These are phyloP conservation scores for Quercus lobata DNA, from an alignment of 331 rosid species.

Conservation along the genomic window DNA sequence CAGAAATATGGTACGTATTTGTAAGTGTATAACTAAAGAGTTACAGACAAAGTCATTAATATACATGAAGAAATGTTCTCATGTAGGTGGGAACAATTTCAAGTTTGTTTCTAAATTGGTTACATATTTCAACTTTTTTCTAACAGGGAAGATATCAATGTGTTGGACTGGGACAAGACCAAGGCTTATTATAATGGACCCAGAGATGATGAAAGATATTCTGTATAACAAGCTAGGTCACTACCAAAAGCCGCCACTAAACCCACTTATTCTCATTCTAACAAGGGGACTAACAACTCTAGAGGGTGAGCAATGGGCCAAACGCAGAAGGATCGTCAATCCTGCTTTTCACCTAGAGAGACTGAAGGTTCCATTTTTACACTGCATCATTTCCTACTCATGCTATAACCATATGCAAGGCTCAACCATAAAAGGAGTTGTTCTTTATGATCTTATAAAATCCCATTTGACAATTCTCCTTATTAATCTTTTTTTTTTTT, in stretches of 20 bases:
- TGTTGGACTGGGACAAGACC: constrained; percentile 49
- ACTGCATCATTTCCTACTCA: background rate
- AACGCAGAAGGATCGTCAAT: constrained; percentile 38
- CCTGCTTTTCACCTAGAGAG: constrained; percentile 51
- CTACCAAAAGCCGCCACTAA: constrained; percentile 40
- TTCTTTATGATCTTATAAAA: background rate
- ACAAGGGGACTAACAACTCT: constrained; percentile 40
- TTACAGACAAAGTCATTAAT: background rate
- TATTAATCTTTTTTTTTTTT: background rate
- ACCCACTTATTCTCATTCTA: constrained; percentile 35
- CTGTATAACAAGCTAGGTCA: constrained; percentile 43
- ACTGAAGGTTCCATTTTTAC: constrained; percentile 35
- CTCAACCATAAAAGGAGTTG: background rate
- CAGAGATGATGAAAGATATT: constrained; percentile 36
- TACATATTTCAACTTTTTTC: background rate
- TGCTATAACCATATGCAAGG: background rate
- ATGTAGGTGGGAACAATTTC: background rate
- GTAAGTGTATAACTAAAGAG: background rate
- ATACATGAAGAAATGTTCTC: background rate
- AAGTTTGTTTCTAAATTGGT: background rate
- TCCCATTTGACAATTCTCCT: background rate
- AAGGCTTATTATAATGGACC: constrained; percentile 44
- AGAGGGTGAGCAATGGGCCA: constrained; percentile 42
- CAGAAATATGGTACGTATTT: constrained; percentile 36
- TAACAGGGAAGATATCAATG: constrained; percentile 39